Evolutionary conservation across 768 basidiomycete genomes (phyloP), one percentile per base, ranked within the genome.

Genomic region (Pisolithus microcarpus): DNA sequence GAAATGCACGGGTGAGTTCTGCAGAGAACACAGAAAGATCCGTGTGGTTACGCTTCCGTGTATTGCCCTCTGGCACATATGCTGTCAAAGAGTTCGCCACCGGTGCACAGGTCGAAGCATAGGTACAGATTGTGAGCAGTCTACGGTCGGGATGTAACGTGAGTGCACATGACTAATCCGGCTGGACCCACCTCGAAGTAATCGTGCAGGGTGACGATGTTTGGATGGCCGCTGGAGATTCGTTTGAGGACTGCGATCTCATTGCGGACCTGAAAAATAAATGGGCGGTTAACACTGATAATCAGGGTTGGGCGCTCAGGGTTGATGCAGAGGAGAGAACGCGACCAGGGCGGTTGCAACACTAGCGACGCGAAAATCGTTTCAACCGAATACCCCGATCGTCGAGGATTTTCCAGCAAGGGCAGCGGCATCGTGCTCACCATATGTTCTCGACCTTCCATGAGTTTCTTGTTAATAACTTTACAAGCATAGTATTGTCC

Each of bases 361-460:
- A 26, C 7, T 30, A 44, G 45, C 15, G 44, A 21, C 15, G 43
- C 9, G 21, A n/a, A 15, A 21, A 24, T 15, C 50, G 49, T n/a
- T 37, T 36, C 40, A 44, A 61, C 66, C 52, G 52, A 43, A 15
- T 34, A 15, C 11, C 46, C 34, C 11, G 34, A 34, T 34, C 34
- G 23, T 53, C 19, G 42, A 28, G 37, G 24, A 11, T 46, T 21
- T 5, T 46, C 21, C 23, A n/a, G 7, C 54, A 49, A 38, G 49
- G 21, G 52, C 19, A 42, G 28, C 34, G 34, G 39, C 36, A 50
- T 45, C 7, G 28, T 36, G 64, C 82, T 58, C 19, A 93, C 95
- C 95, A 99, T 98, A 66, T 94, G 84, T 71, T 98, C 95, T 56
- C 95, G 77, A 5, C 95, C 95, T 65, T 95, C 89, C 93, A 96